phyloP scores from a whole-genome alignment of 1,139 yeast species.

The Lodderomyces pseudojiufengensis region DNA sequence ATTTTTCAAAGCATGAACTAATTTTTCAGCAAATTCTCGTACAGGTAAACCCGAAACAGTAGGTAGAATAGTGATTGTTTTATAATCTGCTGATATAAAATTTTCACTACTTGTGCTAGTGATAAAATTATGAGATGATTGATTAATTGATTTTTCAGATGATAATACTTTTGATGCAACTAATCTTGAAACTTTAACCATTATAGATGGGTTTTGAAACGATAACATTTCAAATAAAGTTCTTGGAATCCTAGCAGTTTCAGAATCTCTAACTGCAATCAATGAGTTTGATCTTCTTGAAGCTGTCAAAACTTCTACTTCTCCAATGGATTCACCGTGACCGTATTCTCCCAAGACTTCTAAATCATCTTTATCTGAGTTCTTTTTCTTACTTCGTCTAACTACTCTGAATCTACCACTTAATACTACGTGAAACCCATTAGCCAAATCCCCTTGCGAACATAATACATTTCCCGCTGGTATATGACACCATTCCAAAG shows the following conservation, averaged over 20 bases:
- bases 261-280: slow-evolving; percentile 90
- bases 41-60: slow-evolving; percentile 79
- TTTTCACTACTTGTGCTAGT: slow-evolving; percentile 27
- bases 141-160: slow-evolving; percentile 16
- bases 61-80: slow-evolving; percentile 84
- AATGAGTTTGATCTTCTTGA: slow-evolving; percentile 68
- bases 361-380: slow-evolving; percentile 23
- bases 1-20: slow-evolving; percentile 64
- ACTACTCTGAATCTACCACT: slow-evolving; percentile 85
- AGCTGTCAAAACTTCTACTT: slow-evolving; percentile 89
- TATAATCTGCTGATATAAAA: slow-evolving; percentile 48
- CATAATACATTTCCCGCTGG: slow-evolving; percentile 80
- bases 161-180: slow-evolving; percentile 68
- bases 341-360: slow-evolving; percentile 74
- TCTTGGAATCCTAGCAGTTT: slow-evolving; percentile 89
- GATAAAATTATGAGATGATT: slow-evolving; percentile 14
- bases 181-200: slow-evolving; percentile 84
- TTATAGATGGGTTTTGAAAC: slow-evolving; percentile 79
- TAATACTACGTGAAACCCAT: slow-evolving; percentile 85
- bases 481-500: slow-evolving; percentile 91
- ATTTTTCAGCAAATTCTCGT: slow-evolving; percentile 71
- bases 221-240: slow-evolving; percentile 82
- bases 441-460: slow-evolving; percentile 82
- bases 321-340: slow-evolving; percentile 94
- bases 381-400: slow-evolving; percentile 16